Base-by-base conservation (phyloP, 345 rosid species). In the Trapa incisa region DNA sequence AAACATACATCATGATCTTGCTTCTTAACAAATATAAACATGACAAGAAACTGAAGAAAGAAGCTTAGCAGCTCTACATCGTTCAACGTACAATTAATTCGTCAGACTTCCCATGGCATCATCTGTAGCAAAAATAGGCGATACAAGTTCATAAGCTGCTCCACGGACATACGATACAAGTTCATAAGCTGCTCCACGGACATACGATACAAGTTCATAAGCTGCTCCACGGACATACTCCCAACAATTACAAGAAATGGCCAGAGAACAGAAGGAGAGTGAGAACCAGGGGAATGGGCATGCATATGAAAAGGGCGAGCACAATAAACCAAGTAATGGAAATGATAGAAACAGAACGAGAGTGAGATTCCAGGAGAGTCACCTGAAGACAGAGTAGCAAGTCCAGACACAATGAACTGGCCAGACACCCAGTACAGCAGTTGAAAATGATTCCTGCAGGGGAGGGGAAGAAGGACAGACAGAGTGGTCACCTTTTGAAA, bases 71-170 rank as follows among this genome's bases (percentile, higher is more conserved):
- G 22, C 47, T 39, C 36, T 5, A 43, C 67, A 39, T 2, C 37
- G 32, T 52, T 47, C 38, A 67, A 67, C 97, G 71, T 87, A 91
- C 99, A 68, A 75, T 74, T 65, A 91, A 54, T 47, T 73, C 70
- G 65, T 85, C 71, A 50, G 81, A 75, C 74, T 94, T 94, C 75
- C 95, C 97, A 94, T 87, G 39, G 95, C 99, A 77, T 86, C 92
- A 70, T 91, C 91, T 32, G 99, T 94, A 56, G 97, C 92, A 67
- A 87, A 94, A 65, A 87, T 84, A n/a, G 99, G 99, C 2, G 95
- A 87, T 66, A 94, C 85, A 74, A 91, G 77, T 33, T 96, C 97
- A 74, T 87, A 89, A 1, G 87, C 43, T 14, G 81, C 76, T 65
- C 99, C 97, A 50, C 88, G 88, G 1, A 87, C 62, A n/a, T n/a